These are phyloP conservation scores for Rhytidiadelphus loreus DNA, from an alignment of 225 moss, liverwort and hornwort genomes.

Conservation along the genomic window DNA sequence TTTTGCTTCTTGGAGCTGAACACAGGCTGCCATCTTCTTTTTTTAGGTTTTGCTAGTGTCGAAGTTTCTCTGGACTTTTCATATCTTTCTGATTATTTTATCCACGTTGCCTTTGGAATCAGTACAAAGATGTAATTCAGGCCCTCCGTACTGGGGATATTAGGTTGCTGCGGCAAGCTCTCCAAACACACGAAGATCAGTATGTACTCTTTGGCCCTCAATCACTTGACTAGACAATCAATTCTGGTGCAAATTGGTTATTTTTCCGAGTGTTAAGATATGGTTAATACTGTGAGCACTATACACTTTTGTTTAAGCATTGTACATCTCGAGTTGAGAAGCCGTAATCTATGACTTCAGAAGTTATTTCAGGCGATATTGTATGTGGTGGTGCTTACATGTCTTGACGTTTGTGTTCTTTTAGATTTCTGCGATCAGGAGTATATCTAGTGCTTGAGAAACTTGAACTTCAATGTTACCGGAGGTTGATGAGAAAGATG, in stretches of 20 bases:
- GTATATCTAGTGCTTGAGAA: constrained; percentile 94
- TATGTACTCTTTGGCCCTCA: constrained; percentile 6
- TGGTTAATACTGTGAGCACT: not conserved
- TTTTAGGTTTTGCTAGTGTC: constrained; percentile 5
- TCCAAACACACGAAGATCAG: constrained; percentile 85
- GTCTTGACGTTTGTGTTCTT: not conserved
- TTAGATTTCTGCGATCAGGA: constrained; percentile 89
- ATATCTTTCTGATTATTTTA: not conserved
- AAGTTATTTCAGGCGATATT: not conserved
- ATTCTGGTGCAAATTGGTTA: not conserved
- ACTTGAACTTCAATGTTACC: constrained; percentile 87
- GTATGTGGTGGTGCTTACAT: not conserved
- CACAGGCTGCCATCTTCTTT: not conserved
- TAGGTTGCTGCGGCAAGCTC: constrained; percentile 71
- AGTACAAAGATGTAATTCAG: constrained; percentile 77
- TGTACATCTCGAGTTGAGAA: not conserved
- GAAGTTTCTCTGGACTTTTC: not conserved
- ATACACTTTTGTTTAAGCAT: not conserved
- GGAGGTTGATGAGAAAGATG: constrained; percentile 93
- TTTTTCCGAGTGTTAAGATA: not conserved
- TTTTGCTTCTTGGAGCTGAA: not conserved
- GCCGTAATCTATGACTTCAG: not conserved
- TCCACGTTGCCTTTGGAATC: constrained; percentile 2
- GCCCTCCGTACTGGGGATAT: constrained; percentile 74
- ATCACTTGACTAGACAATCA: not conserved